These are phyloP conservation scores for Talaromyces amestolkiae DNA, from an alignment of 2,329 filamentous ascomycete genomes.

Conservation along the genomic window DNA sequence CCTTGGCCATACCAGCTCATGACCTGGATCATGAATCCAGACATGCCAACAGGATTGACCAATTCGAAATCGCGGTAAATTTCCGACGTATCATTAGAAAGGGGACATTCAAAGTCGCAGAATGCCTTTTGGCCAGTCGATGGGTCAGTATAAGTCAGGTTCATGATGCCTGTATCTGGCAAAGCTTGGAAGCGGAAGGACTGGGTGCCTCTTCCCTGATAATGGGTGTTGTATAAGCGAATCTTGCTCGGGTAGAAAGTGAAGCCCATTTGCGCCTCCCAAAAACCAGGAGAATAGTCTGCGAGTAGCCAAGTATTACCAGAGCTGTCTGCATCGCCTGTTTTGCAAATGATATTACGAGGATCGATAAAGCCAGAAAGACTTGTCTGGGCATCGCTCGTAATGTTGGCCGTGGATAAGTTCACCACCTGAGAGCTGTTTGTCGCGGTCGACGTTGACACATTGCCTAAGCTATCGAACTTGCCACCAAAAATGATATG, in stretches of 20 bases:
- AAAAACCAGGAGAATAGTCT: constrained; percentile 73
- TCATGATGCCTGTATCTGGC: constrained; percentile 90
- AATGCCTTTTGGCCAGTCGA: constrained; percentile 62
- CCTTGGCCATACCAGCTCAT: constrained; percentile 83
- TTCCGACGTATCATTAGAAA: constrained; percentile 66
- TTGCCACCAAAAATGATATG: constrained; percentile 89
- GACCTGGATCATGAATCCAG: constrained; percentile 78
- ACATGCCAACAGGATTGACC: constrained; percentile 84
- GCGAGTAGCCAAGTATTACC: constrained; percentile 80
- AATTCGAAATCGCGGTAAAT: constrained; percentile 87
- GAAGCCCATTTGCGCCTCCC: constrained; percentile 79
- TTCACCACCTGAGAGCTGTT: constrained; percentile 77
- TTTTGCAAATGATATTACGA: constrained; percentile 77
- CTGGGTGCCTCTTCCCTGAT: constrained; percentile 80
- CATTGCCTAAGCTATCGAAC: constrained; percentile 75
- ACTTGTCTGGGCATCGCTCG: constrained; percentile 59
- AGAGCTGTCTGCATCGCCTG: constrained; percentile 61
- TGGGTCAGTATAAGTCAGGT: constrained; percentile 85
- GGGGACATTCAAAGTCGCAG: constrained; percentile 82
- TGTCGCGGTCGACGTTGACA: constrained; percentile 55
- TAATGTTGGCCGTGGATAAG: constrained; percentile 72
- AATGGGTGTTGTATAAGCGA: constrained; percentile 81
- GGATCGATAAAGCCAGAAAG: constrained; percentile 70
- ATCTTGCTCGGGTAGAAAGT: constrained; percentile 84
- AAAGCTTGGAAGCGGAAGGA: constrained; percentile 83